Base-by-base conservation (phyloP, 129 eudicot genomes). In the Smallanthus sonchifolius region DNA sequence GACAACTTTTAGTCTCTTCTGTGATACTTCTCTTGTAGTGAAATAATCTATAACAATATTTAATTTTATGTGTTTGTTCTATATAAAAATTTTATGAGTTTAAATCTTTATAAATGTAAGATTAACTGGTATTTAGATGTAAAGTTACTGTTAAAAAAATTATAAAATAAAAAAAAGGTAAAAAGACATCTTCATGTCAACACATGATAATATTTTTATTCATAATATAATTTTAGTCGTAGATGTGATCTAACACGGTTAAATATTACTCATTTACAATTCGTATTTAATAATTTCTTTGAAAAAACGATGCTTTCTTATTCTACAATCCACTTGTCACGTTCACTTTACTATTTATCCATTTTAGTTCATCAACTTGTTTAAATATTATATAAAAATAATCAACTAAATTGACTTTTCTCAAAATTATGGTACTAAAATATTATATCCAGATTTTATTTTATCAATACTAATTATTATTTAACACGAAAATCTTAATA, bases 251-350 rank as follows among this genome's bases (percentile, higher is more conserved):
- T 28, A 16, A 14, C 45, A 36, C 6, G 49, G 28, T n/a, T 9
- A 66, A 10, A 10, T 24, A 42, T 11, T 16, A 11, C 2, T 24
- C 35, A 0, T 2, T 59, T 40, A 20, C 30, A 24, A 71, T 57
- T 57, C 72, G 24, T 64, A 19, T 64, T 10, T 15, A 24, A 75
- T 49, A 44, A 7, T 68, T 40, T 20, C n/a, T 6, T 24, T 43
- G 32, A 47, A 20, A 7, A 10, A 19, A 4, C 14, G 5, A 2
- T 7, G 16, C 10, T 11, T 77, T 63, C 4, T 6, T 78, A 16
- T 51, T 72, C 47, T 51, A 78, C 36, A 44, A 30, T 64, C 78
- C 68, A 72, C 63, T 79, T 72, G 78, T 15, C 78, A 79, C 35
- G 20, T 79, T 73, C 60, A 16, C 34, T 39, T 34, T 16, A 40